phyloP scores from a whole-genome alignment of 225 moss, liverwort and hornwort genomes.

The Pleurozium schreberi region DNA sequence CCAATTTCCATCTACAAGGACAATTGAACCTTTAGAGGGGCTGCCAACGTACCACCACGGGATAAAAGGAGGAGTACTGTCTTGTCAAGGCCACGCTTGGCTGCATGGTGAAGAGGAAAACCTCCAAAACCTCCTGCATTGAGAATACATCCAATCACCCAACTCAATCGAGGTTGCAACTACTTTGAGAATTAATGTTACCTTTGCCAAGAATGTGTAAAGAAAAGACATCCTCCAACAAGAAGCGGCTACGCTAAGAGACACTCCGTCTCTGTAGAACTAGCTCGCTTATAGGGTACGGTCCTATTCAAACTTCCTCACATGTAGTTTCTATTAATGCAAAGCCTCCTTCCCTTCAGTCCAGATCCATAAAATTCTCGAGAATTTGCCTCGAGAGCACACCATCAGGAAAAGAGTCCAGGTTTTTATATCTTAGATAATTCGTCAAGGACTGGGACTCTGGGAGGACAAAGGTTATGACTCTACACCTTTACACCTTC shows the following conservation, averaged over 20 bases:
- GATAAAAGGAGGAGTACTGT: slow-evolving; percentile 72
- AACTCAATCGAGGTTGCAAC: not conserved
- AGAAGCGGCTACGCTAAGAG: not conserved
- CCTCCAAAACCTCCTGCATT: slow-evolving; percentile 75
- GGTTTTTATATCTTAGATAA: too few relatives aligned
- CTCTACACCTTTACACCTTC: not conserved
- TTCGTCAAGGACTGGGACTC: not conserved
- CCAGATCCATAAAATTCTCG: not conserved
- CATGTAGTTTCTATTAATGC: not conserved
- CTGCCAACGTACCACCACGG: slow-evolving; percentile 50
- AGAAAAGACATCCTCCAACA: not conserved
- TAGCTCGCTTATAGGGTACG: not conserved
- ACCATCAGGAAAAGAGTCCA: not conserved
- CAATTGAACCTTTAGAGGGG: not conserved
- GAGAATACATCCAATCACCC: not conserved
- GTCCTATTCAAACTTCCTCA: too few relatives aligned
- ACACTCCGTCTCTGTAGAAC: not conserved
- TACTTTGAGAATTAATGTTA: not conserved
- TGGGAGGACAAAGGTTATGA: not conserved
- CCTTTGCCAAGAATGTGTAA: not conserved
- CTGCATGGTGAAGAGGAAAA: slow-evolving; percentile 90
- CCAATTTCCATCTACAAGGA: not conserved
- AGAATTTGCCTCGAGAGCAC: not conserved
- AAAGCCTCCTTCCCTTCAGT: not conserved
- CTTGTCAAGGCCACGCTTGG: slow-evolving; percentile 93